A percentile compares a stretch with the other conserved stretches of the same genome.
Conservation (phyloP, 352 stramenopile species). For the Phytophthora hibernalis region DNA sequence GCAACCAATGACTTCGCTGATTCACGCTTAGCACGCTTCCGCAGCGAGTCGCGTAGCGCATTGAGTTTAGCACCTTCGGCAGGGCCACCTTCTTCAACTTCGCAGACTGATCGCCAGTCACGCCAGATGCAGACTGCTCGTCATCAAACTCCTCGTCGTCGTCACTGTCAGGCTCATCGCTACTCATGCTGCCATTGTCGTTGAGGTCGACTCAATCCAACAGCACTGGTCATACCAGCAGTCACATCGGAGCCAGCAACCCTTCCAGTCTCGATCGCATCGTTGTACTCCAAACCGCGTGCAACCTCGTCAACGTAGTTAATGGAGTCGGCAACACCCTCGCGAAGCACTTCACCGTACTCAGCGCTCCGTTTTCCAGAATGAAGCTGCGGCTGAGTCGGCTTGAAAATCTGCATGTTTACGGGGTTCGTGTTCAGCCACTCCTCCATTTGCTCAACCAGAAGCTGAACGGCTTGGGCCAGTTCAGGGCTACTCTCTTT, state of each 20-base stretch:
- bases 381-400: conserved; percentile 68
- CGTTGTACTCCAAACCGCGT: conserved; percentile 55
- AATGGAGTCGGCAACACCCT: conserved; percentile 56
- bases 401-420: conserved; percentile 63
- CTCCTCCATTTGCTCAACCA: conserved; percentile 65
- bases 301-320: conserved; percentile 73
- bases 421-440: conserved; percentile 61
- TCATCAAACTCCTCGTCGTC: conserved; percentile 39
- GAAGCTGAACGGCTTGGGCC: conserved; percentile 58
- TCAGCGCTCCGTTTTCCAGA: conserved; percentile 58
- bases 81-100: conserved; percentile 37
- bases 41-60: conserved; percentile 63
- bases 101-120: conserved; percentile 11
- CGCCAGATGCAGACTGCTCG: neutral
- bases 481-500: conserved; percentile 51
- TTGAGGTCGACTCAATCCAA: conserved; percentile 69
- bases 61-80: conserved; percentile 65
- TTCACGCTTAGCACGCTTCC: conserved; percentile 46
- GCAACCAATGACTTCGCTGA: conserved; percentile 46
- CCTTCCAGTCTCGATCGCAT: conserved; percentile 26
- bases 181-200: conserved; percentile 46
- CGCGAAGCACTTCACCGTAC: conserved; percentile 66
- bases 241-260: conserved; percentile 13
- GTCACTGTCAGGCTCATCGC: conserved; percentile 52
- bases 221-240: conserved; percentile 39